Evolutionary conservation across 1,139 yeast genomes (phyloP).

Genomic region (Debaryomyces fabryi): DNA sequence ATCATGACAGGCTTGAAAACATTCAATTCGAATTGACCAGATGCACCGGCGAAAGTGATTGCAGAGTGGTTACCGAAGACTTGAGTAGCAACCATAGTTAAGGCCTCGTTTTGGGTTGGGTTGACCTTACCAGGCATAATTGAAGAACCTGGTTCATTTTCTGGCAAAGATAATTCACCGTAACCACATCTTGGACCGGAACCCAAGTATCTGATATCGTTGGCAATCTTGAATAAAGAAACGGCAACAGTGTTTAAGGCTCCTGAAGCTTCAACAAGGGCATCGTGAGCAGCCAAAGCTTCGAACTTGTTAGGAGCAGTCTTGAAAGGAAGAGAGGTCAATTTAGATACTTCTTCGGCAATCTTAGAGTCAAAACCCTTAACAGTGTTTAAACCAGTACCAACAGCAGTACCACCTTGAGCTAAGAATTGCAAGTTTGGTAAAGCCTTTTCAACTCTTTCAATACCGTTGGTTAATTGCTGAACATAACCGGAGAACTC

Average conservation of each 20-base stretch:
- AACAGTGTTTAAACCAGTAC: constrained; percentile 94
- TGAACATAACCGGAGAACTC: constrained; percentile 97
- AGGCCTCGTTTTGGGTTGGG: constrained; percentile 98
- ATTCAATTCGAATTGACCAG: constrained; percentile 97
- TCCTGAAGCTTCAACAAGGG: constrained; percentile 95
- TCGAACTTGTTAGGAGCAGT: constrained; percentile 99
- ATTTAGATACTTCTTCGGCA: constrained; percentile 74
- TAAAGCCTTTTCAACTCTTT: constrained; percentile 74
- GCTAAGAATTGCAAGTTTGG: constrained; percentile 83
- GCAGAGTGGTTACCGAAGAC: constrained; percentile 96
- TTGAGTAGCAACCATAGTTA: constrained; percentile 97
- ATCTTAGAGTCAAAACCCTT: constrained; percentile 85
- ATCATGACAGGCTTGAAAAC: constrained; percentile 97
- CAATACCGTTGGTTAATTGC: constrained; percentile 89
- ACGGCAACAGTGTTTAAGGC: constrained; percentile 94
- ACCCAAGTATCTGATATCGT: constrained; percentile 96
- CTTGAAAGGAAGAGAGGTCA: constrained; percentile 84
- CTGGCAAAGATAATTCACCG: constrained; percentile 93
- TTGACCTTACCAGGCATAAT: constrained; percentile 99
- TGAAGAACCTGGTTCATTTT: constrained; percentile 98
- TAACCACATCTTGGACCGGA: constrained; percentile 99
- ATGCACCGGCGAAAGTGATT: constrained; percentile 96
- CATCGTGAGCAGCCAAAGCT: constrained; percentile 99
- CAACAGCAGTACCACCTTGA: constrained; percentile 99
- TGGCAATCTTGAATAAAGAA: constrained; percentile 92